phyloP scores from a whole-genome alignment of 1,284 basidiomycete species.

The Coniophora puteana region DNA sequence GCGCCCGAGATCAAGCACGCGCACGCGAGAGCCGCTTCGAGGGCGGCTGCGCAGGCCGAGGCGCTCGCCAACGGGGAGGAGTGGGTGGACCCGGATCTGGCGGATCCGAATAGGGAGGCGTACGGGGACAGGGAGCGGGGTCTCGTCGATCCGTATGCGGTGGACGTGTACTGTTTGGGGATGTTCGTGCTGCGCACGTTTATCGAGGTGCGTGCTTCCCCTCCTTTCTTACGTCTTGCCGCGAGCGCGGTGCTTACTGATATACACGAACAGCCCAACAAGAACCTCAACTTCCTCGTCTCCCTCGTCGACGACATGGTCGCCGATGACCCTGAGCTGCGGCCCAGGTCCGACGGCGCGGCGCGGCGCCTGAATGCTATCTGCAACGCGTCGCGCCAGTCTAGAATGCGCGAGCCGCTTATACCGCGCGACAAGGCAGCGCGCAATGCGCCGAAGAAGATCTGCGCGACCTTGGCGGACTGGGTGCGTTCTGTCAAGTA shows the following conservation, averaged over 20 bases:
- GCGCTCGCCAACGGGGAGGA: no score
- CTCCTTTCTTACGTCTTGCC: not conserved
- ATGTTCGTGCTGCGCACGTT: conserved; percentile 23
- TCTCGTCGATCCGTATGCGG: conserved; percentile 25
- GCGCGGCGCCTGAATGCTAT: no score
- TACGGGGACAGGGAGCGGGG: conserved; percentile 15
- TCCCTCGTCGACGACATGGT: conserved; percentile 22
- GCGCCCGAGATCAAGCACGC: conserved; percentile 13
- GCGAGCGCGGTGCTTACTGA: not conserved
- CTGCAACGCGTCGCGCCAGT: no score
- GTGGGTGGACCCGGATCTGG: conserved; percentile 3
- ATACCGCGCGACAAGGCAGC: no score
- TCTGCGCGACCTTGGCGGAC: no score
- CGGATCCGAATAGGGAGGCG: conserved; percentile 9
- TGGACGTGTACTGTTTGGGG: conserved; percentile 31
- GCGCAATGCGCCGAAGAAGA: no score
- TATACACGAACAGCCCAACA: not conserved
- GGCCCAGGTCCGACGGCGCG: no score
- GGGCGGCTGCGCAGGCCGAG: no score
- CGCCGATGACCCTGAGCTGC: conserved; percentile 16
- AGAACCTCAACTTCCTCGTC: conserved; percentile 24
- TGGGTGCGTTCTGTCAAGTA: no score
- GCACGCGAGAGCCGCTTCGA: no score
- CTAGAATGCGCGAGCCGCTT: no score
- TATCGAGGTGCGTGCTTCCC: conserved; percentile 18